Evolutionary conservation across 257 asterid genomes (phyloP).

Genomic region (Solanum clarkiae): DNA sequence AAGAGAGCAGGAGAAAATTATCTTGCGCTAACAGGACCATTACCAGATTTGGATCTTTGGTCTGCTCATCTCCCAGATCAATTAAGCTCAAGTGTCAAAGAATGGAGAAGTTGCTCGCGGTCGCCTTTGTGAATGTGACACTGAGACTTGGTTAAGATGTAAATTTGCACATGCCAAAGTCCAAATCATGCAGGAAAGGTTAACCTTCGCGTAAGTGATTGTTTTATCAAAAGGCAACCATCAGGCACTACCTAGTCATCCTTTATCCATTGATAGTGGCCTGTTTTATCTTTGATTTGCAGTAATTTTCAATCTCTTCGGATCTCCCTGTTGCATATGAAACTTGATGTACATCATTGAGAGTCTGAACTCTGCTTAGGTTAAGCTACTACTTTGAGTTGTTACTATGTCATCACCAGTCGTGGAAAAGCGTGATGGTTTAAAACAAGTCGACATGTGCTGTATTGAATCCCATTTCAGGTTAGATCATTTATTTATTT

Average conservation of each 20-base stretch:
- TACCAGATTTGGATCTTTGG: constrained; percentile 50
- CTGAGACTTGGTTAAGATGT: background rate
- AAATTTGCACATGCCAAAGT: background rate
- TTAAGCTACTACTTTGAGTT: background rate
- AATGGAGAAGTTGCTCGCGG: constrained; percentile 37
- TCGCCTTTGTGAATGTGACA: background rate
- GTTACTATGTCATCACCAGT: background rate
- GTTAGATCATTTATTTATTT: background rate
- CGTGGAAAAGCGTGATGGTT: background rate
- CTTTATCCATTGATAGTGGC: background rate
- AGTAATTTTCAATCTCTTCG: background rate
- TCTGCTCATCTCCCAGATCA: constrained; percentile 41
- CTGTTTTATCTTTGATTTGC: background rate
- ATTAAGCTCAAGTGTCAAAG: constrained; percentile 24
- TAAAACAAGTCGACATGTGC: background rate
- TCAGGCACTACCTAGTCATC: background rate
- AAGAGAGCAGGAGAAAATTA: constrained; percentile 45
- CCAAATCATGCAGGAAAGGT: background rate
- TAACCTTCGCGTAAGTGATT: background rate
- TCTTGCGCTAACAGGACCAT: constrained; percentile 58
- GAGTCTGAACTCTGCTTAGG: background rate
- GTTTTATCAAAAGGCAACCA: background rate
- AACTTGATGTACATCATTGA: background rate
- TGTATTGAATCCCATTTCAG: background rate
- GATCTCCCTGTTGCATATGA: background rate